These are phyloP conservation scores for Aspergillus sp. DNA, from an alignment of 2,329 filamentous ascomycete species.

Conservation along the genomic window DNA sequence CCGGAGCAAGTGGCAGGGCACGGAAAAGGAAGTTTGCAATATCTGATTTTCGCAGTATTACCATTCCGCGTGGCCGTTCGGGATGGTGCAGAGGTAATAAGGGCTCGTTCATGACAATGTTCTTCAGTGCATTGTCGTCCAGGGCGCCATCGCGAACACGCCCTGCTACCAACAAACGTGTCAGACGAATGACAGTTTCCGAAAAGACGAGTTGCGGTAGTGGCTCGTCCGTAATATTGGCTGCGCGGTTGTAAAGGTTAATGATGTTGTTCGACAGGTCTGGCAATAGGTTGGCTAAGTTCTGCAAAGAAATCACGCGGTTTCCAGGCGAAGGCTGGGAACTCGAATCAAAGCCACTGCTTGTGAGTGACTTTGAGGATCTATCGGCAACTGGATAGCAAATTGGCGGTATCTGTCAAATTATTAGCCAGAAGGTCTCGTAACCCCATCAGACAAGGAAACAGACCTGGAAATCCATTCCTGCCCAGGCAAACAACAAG, in stretches of 20 bases:
- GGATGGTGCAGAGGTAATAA: slow-evolving; percentile 27
- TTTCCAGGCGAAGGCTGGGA: slow-evolving; percentile 41
- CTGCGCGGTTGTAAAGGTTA: slow-evolving; percentile 47
- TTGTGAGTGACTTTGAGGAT: slow-evolving; percentile 37
- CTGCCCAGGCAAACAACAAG: slow-evolving; percentile 74
- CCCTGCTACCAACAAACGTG: slow-evolving; percentile 45
- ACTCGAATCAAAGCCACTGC: slow-evolving; percentile 29
- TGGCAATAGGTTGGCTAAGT: slow-evolving; percentile 46
- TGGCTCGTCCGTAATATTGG: slow-evolving; percentile 45
- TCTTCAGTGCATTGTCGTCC: slow-evolving; percentile 45
- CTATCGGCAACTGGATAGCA: slow-evolving; percentile 46
- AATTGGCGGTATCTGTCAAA: slow-evolving; percentile 44
- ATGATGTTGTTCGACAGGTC: slow-evolving; percentile 51
- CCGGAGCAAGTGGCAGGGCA: slow-evolving; percentile 58
- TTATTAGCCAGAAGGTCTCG: slow-evolving; percentile 5
- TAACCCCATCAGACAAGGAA: neutral
- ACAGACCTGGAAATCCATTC: slow-evolving; percentile 60
- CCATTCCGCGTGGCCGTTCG: slow-evolving; percentile 27
- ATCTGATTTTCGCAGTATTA: slow-evolving; percentile 50
- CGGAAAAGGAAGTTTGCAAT: slow-evolving; percentile 60
- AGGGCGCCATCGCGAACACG: slow-evolving; percentile 45
- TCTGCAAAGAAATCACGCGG: slow-evolving; percentile 39
- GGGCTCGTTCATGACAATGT: slow-evolving; percentile 51
- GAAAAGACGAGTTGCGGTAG: slow-evolving; percentile 48
- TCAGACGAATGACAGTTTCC: slow-evolving; percentile 49